A percentile compares a stretch with the other conserved stretches of the same genome.
These are phyloP conservation scores for Bertia moriformis DNA, from an alignment of 2,329 filamentous ascomycete species.

Conservation along the genomic window DNA sequence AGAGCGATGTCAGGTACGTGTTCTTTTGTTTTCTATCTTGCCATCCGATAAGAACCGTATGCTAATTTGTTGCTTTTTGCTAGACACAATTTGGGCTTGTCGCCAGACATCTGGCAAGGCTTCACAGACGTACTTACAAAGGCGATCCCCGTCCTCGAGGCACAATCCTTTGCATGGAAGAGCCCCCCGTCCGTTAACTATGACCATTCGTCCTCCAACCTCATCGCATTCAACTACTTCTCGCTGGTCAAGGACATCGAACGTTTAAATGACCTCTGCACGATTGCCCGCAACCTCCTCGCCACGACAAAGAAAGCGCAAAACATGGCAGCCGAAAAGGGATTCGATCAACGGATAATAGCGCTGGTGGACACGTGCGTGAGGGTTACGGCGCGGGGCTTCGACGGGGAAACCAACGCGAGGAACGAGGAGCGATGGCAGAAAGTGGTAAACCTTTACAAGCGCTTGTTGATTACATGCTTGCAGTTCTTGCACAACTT, in stretches of 20 bases:
- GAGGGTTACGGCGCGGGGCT: conserved; percentile 46
- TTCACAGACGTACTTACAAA: conserved; percentile 39
- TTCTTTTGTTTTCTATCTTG: conserved; percentile 2
- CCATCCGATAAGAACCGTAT: too few species aligned
- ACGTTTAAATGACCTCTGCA: conserved; percentile 44
- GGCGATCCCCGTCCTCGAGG: conserved; percentile 45
- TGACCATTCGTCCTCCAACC: conserved; percentile 39
- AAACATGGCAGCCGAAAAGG: conserved; percentile 42
- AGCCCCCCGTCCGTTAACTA: conserved; percentile 38
- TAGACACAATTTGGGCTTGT: conserved; percentile 39
- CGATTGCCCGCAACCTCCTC: conserved; percentile 45
- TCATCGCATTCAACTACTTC: conserved; percentile 25
- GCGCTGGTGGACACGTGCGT: conserved; percentile 49
- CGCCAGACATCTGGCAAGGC: conserved; percentile 42
- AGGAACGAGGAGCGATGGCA: conserved; percentile 34
- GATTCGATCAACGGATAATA: conserved; percentile 46
- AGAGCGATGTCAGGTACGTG: conserved; percentile 33
- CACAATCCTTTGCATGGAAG: conserved; percentile 44
- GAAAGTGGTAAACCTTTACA: conserved; percentile 48
- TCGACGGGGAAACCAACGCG: conserved; percentile 46
- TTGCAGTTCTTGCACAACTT: conserved; percentile 55
- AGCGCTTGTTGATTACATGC: conserved; percentile 49
- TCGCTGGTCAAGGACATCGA: conserved; percentile 33
- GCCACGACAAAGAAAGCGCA: conserved; percentile 45
- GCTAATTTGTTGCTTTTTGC: conserved; percentile 4